Evolutionary conservation across 208 protist genomes (phyloP), one percentile per base, ranked within the genome.

Genomic region (Lotmaria passim): DNA sequence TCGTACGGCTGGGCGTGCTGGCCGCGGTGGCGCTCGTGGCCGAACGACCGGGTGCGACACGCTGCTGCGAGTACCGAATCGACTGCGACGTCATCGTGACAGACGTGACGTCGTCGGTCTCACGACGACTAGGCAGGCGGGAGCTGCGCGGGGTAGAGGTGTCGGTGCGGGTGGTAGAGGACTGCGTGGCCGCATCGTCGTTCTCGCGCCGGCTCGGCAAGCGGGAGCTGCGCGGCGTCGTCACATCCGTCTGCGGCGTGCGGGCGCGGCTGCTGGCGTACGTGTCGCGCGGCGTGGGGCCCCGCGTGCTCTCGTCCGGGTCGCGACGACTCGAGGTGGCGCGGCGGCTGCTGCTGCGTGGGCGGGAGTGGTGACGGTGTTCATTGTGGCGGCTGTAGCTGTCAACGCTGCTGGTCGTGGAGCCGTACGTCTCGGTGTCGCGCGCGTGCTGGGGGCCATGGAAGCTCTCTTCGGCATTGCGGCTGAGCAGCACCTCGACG

Each of bases 401-500:
- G 66, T 78, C 64, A 28, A 73, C 43, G 30, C 71, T 81, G 39
- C 55, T 63, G 7, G 70, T n/a, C 11, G 66, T 51, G 1, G 59
- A 77, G 47, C 24, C 47, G 28, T 21, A 31, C 31, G 30, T 66
- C 31, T 21, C 31, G 12, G 56, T 47, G 34, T 69, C 58, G 55
- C 24, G 47, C 23, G 74, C 77, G 17, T 47, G 21, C n/a, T 75
- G 82, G 0, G 77, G 79, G 19, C 50, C 50, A 23, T 36, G 51
- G 30, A 67, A 61, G 15, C 69, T 33, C 24, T 81, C 74, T 75
- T 84, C 73, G 0, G 87, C 87, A 46, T 67, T 58, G 33, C 86
- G 81, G 23, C 64, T 63, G 21, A 82, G 62, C 46, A 95, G 78
- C 2, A 79, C 86, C 34, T 82, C 67, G 7, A 83, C 79, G 31